Evolutionary conservation across 805 yeast species (phyloP), one percentile per base, ranked within the genome.

Genomic region (Candida caryicola): DNA sequence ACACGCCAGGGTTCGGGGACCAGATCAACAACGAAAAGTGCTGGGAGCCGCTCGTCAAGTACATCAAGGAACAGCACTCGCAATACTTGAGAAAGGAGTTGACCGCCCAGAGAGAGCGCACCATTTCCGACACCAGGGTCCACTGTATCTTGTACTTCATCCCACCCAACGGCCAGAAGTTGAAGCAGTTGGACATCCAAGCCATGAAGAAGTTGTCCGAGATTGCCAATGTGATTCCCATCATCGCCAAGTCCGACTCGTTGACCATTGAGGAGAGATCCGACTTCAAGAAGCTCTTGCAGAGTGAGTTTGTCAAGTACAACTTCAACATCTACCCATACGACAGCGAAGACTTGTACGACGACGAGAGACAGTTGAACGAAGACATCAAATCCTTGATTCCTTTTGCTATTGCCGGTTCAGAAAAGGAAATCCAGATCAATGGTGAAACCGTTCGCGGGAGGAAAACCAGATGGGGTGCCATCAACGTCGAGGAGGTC

Each of bases 1-100:
- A 93, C 60, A 93, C 99, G 3, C 98, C 98, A 15, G 98, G 98
- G 12, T 93, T 88, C 71, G 98, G 96, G 28, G 99, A 93, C 71
- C 96, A 86, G 66, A 85, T 93, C 50, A 86, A 89, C 69, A 90
- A 90, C 64, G 95, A 86, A 54, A 85, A 84, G 64, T 89, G 95
- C 65, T 91, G 97, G 96, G 98, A 90, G 53, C 96, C 96, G 37
- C 81, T 90, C 46, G 82, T 90, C 48, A 88, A 87, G 65, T 90
- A 89, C 66, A 87, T 90, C 60, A 90, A 90, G 67, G 97, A 90
- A 64, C 97, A 90, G 66, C 95, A 90, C 62, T 84, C 95, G 30
- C 82, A 82, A 54, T 90, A 85, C 62, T 74, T 90, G 58, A 83
- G 97, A 68, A 86, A 85, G 62, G 98, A 90, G 66, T 81, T 91